A percentile compares a stretch with the other conserved stretches of the same genome.
Conservation (phyloP, 2,329 filamentous ascomycete genomes). For the Xylariaceae sp. region DNA sequence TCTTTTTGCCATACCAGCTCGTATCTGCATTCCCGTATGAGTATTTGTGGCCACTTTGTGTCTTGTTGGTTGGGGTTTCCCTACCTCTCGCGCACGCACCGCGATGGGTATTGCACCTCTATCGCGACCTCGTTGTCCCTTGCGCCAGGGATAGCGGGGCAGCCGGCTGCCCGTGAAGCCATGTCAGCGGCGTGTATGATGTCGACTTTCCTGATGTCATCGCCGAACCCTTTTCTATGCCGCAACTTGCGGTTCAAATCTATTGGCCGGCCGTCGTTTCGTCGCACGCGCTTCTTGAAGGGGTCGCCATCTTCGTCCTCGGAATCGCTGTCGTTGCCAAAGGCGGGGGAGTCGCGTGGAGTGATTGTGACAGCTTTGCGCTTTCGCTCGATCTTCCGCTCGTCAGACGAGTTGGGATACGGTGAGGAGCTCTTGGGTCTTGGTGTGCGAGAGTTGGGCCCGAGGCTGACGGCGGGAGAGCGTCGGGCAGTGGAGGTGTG, state of each 20-base stretch:
- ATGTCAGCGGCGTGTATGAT: constrained; percentile 61
- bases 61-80: constrained; percentile 13
- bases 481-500: constrained; percentile 22
- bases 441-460: constrained; percentile 39
- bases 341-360: constrained; percentile 44
- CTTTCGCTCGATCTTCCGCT: constrained; percentile 40
- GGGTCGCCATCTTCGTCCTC: constrained; percentile 52
- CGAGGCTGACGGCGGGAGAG: constrained; percentile 36
- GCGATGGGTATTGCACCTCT: constrained; percentile 81
- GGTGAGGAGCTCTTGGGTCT: constrained; percentile 40
- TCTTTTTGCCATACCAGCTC: constrained; percentile 77
- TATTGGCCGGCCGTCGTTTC: constrained; percentile 39
- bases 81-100: constrained; percentile 65
- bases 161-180: constrained; percentile 49
- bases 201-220: constrained; percentile 38
- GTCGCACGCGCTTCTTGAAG: constrained; percentile 44
- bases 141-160: constrained; percentile 49
- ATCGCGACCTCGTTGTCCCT: constrained; percentile 57
- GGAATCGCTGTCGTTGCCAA: constrained; percentile 47
- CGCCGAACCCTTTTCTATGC: constrained; percentile 46
- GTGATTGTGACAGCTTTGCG: constrained; percentile 42
- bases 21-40: constrained; percentile 47
- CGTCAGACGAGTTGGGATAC: constrained; percentile 32
- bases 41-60: constrained; percentile 12
- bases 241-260: constrained; percentile 48